Percentiles rank a stretch among this genome's conserved stretches.
phyloP scores from a whole-genome alignment of 164 flowering plant genomes.

The Euptelea pleiosperma region DNA sequence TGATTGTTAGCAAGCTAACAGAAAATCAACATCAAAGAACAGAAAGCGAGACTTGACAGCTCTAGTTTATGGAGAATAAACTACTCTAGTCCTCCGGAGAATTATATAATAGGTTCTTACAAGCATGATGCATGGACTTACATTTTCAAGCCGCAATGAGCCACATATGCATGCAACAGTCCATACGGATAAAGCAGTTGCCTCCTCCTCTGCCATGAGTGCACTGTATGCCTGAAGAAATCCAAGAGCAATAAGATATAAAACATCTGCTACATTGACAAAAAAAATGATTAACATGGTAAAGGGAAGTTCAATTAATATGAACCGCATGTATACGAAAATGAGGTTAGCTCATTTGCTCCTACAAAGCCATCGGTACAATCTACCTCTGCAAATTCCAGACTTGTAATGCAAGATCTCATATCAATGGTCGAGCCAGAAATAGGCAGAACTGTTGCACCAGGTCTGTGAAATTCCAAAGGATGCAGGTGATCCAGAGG shows the following conservation, averaged over 20 bases:
- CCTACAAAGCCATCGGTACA: neutral
- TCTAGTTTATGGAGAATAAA: slow-evolving; percentile 2
- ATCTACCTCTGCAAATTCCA: slow-evolving; percentile 79
- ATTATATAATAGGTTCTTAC: neutral
- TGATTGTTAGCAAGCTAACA: neutral
- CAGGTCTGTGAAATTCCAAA: slow-evolving; percentile 69
- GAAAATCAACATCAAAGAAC: slow-evolving; percentile 1
- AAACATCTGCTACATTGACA: neutral
- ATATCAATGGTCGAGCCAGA: slow-evolving; percentile 79
- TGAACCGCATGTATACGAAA: too few species aligned
- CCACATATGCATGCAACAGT: slow-evolving; percentile 91
- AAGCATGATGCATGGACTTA: slow-evolving; percentile 20
- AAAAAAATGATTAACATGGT: neutral
- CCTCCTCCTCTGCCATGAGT: slow-evolving; percentile 85
- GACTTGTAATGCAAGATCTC: slow-evolving; percentile 71
- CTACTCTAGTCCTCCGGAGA: neutral
- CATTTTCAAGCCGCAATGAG: slow-evolving; percentile 83
- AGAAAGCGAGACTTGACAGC: neutral
- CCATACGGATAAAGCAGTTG: slow-evolving; percentile 82
- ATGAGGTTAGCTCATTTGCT: neutral
- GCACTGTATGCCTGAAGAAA: slow-evolving; percentile 66
- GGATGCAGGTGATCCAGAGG: slow-evolving; percentile 95
- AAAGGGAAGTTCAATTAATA: neutral
- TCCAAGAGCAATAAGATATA: slow-evolving; percentile 17
- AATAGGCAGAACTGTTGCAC: slow-evolving; percentile 51